Base-by-base conservation (phyloP, 306 rosid genomes). In the Mucuna pruriens region DNA sequence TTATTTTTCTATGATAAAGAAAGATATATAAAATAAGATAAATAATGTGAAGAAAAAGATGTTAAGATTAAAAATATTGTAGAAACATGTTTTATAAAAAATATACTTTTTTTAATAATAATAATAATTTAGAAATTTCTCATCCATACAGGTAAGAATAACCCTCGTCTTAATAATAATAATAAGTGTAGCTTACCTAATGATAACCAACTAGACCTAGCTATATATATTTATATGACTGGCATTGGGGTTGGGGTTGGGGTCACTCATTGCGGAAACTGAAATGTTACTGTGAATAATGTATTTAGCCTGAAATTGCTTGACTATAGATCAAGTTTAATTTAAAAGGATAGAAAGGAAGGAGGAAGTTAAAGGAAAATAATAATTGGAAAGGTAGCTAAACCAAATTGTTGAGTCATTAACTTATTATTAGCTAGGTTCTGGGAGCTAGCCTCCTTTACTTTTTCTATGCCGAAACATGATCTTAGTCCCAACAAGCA, bases 151-250 rank as follows among this genome's bases (percentile, higher is more conserved):
- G n/a, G n/a, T n/a, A n/a, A n/a, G n/a, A n/a, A n/a, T n/a, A n/a
- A n/a, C n/a, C n/a, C n/a, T n/a, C n/a, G n/a, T n/a, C n/a, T n/a
- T 52, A 54, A 54, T 25, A 42, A 34, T 54, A 81, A 74, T 65
- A 81, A 46, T 26, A 76, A 68, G 25, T 25, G 36, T 51, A 75
- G 67, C 54, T 31, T 77, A 55, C 81, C 71, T 66, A 82, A 57
- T 67, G 75, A n/a, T 66, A 51, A 61, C 40, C 61, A 74, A 40
- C 51, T 16, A 65, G 49, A 52, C 81, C 77, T 55, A 75, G n/a
- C n/a, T n/a, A n/a, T n/a, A n/a, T n/a, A n/a, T n/a, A n/a, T n/a
- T n/a, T 67, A 22, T 55, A 36, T 29, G 49, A 54, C 76, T 19
- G n/a, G 2, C 7, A 0, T 63, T 65, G 71, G 71, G 25, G 29